Conservation (phyloP, 352 stramenopile species). For the Peronospora belbahrii region DNA sequence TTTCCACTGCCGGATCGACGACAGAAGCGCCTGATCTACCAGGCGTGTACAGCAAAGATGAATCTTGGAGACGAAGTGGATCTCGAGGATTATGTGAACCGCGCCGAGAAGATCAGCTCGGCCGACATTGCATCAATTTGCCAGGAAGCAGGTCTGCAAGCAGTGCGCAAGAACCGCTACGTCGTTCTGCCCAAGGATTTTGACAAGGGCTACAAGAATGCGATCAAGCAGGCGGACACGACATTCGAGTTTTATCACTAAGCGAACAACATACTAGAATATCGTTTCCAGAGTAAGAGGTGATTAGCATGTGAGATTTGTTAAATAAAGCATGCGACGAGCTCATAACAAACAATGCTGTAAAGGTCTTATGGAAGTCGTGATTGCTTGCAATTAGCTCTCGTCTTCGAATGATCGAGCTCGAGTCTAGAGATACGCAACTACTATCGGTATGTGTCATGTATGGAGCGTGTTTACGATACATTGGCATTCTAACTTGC, state of each 20-base stretch:
- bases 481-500: conserved; percentile 6
- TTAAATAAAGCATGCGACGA: too few species aligned
- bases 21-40: conserved; percentile 99
- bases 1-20: conserved; percentile 97
- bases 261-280: conserved; percentile 1
- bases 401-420: too few species aligned
- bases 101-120: conserved; percentile 98
- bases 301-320: too few species aligned
- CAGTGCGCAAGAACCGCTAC: conserved; percentile 99
- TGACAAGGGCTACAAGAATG: conserved; percentile 99
- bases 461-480: too few species aligned
- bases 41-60: conserved; percentile 99
- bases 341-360: not conserved
- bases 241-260: conserved; percentile 98
- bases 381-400: too few species aligned
- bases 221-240: conserved; percentile 97
- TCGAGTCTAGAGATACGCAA: too few species aligned
- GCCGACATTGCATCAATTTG: conserved; percentile 98
- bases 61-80: conserved; percentile 99
- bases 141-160: conserved; percentile 97
- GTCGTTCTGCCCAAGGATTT: conserved; percentile 99
- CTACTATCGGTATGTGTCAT: not conserved
- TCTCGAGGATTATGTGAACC: conserved; percentile 99
- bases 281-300: too few species aligned
- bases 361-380: not conserved